Percentiles rank a stretch among this genome's conserved stretches.
Conservation (phyloP, 2,329 filamentous ascomycete species). For the Clonostachys rhizophaga region DNA sequence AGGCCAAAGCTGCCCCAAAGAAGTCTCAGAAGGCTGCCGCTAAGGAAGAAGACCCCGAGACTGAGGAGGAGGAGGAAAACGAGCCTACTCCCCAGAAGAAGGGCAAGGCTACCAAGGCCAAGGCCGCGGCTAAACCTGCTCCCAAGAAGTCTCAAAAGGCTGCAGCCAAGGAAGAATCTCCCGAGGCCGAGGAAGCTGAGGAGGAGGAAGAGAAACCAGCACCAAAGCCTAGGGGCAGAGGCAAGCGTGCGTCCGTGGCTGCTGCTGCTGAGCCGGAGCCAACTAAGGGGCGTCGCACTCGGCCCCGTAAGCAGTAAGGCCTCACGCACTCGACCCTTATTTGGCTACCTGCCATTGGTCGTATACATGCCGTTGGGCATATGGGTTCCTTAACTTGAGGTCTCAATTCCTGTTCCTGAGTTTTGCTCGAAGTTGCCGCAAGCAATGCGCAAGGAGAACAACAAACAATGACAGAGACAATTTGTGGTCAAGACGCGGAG, state of each 20-base stretch:
- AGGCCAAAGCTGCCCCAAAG: constrained; percentile 5
- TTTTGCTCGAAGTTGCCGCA: constrained; percentile 7
- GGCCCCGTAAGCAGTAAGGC: background rate
- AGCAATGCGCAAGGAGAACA: too few species aligned
- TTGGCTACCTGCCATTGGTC: background rate
- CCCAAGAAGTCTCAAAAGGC: constrained; percentile 10
- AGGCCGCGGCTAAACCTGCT: constrained; percentile 8
- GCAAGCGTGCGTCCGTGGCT: background rate
- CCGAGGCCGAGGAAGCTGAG: constrained; percentile 4
- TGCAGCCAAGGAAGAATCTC: constrained; percentile 6
- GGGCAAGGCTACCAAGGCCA: constrained; percentile 6
- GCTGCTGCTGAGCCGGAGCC: constrained; percentile 8
- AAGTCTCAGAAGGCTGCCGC: constrained; percentile 11
- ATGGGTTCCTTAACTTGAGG: background rate
- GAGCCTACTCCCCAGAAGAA: constrained; percentile 6
- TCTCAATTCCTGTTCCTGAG: background rate
- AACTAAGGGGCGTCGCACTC: background rate
- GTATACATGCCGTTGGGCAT: background rate
- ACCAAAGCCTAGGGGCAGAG: constrained; percentile 5
- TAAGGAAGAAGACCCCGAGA: constrained; percentile 4
- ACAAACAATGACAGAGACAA: too few species aligned
- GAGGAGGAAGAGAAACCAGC: constrained; percentile 14
- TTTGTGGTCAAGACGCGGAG: too few species aligned
- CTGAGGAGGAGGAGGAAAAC: constrained; percentile 3
- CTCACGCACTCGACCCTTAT: background rate